Evolutionary conservation across 257 asterid species (phyloP).

Genomic region (Solanum virginianum): DNA sequence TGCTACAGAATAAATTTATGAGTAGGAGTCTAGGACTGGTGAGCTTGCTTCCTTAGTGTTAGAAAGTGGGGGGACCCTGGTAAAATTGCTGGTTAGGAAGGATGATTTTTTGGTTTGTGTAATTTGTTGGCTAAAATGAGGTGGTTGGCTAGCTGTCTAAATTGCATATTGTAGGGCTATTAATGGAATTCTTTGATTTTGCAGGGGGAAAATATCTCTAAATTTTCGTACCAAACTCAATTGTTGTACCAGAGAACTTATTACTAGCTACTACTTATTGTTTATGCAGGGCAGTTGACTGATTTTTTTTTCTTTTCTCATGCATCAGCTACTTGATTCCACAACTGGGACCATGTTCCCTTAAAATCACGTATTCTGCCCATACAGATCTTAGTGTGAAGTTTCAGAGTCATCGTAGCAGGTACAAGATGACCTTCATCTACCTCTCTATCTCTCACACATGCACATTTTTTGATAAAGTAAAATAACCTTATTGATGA

Average conservation of each 20-base stretch:
- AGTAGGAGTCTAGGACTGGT: background rate
- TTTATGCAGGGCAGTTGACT: constrained; percentile 1
- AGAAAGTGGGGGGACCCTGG: background rate
- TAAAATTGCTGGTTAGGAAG: background rate
- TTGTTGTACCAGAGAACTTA: background rate
- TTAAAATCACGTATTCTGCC: constrained; percentile 83
- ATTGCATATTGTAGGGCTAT: background rate
- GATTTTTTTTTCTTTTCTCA: constrained; percentile 6
- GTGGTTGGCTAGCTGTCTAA: background rate
- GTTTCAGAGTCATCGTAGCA: constrained; percentile 89
- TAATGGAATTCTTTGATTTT: background rate
- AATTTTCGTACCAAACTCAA: background rate
- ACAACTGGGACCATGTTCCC: constrained; percentile 79
- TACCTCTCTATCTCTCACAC: background rate
- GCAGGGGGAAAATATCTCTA: background rate
- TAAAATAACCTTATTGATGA: background rate
- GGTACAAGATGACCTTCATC: constrained; percentile 15
- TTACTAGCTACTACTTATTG: background rate
- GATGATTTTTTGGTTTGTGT: background rate
- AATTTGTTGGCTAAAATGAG: background rate
- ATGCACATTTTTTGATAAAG: background rate
- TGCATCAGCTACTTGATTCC: constrained; percentile 72
- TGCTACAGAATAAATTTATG: background rate
- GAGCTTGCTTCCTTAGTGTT: background rate
- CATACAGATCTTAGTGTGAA: constrained; percentile 93